Percentiles rank a stretch among this genome's conserved stretches.
phyloP scores from a whole-genome alignment of 2,329 filamentous ascomycete genomes.

The Hysterium pulicare region DNA sequence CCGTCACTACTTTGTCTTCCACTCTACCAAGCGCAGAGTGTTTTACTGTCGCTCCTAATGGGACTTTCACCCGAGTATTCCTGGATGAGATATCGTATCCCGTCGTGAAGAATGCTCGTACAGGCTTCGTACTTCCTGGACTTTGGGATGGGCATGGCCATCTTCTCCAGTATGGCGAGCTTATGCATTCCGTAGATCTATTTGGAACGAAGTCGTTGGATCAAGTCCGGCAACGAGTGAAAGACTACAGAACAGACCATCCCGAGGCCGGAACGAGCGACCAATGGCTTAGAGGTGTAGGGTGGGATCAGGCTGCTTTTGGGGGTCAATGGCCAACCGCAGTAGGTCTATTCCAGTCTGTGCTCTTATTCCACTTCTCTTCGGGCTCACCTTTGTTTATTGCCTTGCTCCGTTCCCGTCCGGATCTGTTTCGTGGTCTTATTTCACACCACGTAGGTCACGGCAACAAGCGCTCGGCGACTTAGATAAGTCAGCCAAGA shows the following conservation, averaged over 20 bases:
- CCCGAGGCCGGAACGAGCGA: conserved; percentile 51
- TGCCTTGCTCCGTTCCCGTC: neutral
- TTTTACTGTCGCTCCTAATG: conserved; percentile 52
- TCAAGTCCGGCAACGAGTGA: conserved; percentile 54
- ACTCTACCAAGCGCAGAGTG: conserved; percentile 44
- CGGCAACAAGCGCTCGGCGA: neutral
- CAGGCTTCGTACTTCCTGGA: conserved; percentile 61
- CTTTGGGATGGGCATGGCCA: conserved; percentile 71
- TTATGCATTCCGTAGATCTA: conserved; percentile 62
- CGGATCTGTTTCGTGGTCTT: no score
- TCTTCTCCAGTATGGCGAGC: conserved; percentile 63
- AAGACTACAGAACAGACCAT: conserved; percentile 50
- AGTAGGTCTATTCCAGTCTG: conserved; percentile 39
- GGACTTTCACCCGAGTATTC: conserved; percentile 52
- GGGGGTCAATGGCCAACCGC: conserved; percentile 62
- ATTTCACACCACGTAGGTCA: no score
- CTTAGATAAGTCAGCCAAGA: no score
- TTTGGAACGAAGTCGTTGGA: conserved; percentile 57
- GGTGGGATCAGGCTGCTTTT: conserved; percentile 68
- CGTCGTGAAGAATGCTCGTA: conserved; percentile 27
- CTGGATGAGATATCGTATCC: conserved; percentile 27
- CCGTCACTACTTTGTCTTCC: conserved; percentile 43
- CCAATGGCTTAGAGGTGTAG: conserved; percentile 64
- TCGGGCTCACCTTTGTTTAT: conserved; percentile 4
- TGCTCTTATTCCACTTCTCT: neutral